Evolutionary conservation across 257 asterid species (phyloP), one percentile per base, ranked within the genome.

Genomic region (Cordia subcordata): DNA sequence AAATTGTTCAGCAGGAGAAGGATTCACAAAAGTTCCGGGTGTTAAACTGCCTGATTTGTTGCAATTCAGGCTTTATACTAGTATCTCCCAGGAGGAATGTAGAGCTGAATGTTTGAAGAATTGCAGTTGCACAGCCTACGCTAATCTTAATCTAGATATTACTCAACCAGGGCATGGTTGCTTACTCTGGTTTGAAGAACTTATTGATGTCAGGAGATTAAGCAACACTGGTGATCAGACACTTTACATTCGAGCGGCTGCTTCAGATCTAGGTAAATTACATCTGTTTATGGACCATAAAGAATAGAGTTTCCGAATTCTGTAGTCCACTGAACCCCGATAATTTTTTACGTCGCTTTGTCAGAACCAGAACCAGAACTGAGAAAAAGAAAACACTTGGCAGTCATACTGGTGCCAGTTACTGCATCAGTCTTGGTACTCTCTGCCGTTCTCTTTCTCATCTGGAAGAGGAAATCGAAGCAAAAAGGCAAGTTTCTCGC

Each of bases 51-150:
- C 81, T 0, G 81, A 76, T 14, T 51, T 75, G 0, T 37, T 64
- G 3, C 13, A 53, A 21, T 71, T 77, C 37, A 49, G 72, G 81
- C 60, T 20, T 19, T 16, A 60, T 39, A 1, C 22, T 33, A 64
- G 21, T 13, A 64, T 76, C 61, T 57, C 39, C 9, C 67, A 68
- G 0, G 47, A 64, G 4, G 73, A 65, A 38, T 77, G 79, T 51
- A 63, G 60, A 27, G 53, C 45, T 8, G 20, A 40, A 62, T 72
- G 82, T 60, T 58, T 62, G 13, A 62, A 61, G 11, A 66, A 77
- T 39, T 72, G 82, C 55, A 60, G 69, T 9, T 77, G 82, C 23
- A 44, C 40, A 72, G 76, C 79, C 27, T 66, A 72, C 10, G 37
- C 78, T 5, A 73, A 55, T 46, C 57, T 60, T 5, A 73, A 55